Percentiles rank a stretch among this genome's conserved stretches.
Evolutionary conservation across 129 eudicot genomes (phyloP).

Genomic region (Escallonia rubra): DNA sequence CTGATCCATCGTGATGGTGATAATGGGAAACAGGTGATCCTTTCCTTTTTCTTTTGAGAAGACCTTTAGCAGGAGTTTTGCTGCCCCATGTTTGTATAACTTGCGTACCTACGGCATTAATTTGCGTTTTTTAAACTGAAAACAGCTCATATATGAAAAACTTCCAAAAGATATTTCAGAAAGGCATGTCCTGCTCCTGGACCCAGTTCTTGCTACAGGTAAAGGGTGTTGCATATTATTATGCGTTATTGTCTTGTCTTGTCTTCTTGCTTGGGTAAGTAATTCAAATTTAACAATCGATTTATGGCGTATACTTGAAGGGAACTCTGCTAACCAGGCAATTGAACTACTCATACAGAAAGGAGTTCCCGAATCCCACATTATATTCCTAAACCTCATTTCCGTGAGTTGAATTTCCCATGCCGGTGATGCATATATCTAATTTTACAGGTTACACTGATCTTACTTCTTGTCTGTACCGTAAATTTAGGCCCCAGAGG

Average conservation of each 20-base stretch:
- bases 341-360: slow-evolving; percentile 87
- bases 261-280: neutral
- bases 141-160: slow-evolving; percentile 93
- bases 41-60: slow-evolving; percentile 1
- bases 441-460: neutral
- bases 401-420: slow-evolving; percentile 49
- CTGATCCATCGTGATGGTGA: slow-evolving; percentile 97
- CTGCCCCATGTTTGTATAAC: neutral
- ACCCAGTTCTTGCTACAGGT: slow-evolving; percentile 99
- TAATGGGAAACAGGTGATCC: slow-evolving; percentile 78
- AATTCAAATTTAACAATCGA: neutral
- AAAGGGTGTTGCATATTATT: neutral
- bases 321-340: slow-evolving; percentile 97
- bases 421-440: neutral
- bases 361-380: slow-evolving; percentile 95
- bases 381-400: slow-evolving; percentile 86
- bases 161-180: slow-evolving; percentile 93
- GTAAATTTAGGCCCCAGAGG: slow-evolving; percentile 76
- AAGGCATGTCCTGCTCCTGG: slow-evolving; percentile 94
- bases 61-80: neutral
- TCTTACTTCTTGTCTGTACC: neutral
- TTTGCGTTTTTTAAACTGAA: neutral
- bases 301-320: slow-evolving; percentile 29
- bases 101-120: neutral
- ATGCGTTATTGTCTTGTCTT: neutral